Evolutionary conservation across 768 basidiomycete species (phyloP).

Genomic region (Ramaria sp.): DNA sequence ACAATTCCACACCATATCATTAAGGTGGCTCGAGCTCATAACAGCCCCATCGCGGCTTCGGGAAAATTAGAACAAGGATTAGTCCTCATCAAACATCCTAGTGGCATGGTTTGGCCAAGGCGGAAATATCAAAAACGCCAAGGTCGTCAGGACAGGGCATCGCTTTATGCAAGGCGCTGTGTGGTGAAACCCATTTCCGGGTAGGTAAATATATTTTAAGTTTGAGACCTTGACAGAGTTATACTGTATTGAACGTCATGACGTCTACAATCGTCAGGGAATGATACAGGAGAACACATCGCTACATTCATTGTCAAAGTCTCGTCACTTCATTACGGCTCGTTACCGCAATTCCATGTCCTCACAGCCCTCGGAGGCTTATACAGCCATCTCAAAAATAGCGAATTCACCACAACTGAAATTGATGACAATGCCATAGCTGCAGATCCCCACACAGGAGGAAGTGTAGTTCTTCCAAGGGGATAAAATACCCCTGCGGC

Average conservation of each 20-base stretch:
- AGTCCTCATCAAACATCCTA: conserved; percentile 49
- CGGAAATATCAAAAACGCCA: conserved; percentile 44
- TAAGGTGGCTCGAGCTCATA: conserved; percentile 17
- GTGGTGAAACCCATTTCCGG: conserved; percentile 28
- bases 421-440: conserved; percentile 66
- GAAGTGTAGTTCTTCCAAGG: conserved; percentile 37
- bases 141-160: conserved; percentile 58
- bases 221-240: no score
- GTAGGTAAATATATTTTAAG: no score
- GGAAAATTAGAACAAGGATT: conserved; percentile 17
- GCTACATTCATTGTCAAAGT: not conserved
- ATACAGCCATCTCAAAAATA: conserved; percentile 9
- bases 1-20: conserved; percentile 46
- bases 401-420: conserved; percentile 7
- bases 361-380: not conserved
- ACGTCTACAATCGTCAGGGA: no score
- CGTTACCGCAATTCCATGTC: not conserved
- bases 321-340: not conserved
- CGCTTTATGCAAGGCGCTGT: conserved; percentile 61
- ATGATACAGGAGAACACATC: no score
- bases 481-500: conserved; percentile 75
- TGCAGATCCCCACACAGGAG: conserved; percentile 71
- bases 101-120: conserved; percentile 40
- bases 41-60: conserved; percentile 10
- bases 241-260: no score